Percentiles rank a stretch among this genome's conserved stretches.
phyloP scores from a whole-genome alignment of 2,329 filamentous ascomycete genomes.

The Decorospora gaudefroyi region DNA sequence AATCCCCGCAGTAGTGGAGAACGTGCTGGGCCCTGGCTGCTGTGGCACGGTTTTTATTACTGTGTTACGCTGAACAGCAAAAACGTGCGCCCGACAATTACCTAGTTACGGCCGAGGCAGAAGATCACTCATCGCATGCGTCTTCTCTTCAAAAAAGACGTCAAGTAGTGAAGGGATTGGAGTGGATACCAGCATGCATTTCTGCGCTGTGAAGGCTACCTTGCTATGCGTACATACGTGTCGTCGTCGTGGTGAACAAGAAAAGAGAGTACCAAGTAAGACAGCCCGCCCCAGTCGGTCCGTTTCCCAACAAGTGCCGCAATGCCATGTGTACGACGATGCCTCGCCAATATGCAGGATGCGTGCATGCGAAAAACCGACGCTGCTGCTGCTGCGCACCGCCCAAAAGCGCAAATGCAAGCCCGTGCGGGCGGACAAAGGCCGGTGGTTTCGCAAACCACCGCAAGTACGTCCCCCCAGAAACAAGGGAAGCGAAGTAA shows the following conservation, averaged over 20 bases:
- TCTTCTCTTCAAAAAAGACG: conserved; percentile 1
- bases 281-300: conserved; percentile 8
- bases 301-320: conserved; percentile 21
- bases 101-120: too few relatives aligned
- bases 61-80: not conserved
- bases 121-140: conserved; percentile 13
- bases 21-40: conserved; percentile 12
- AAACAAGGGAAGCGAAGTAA: not conserved
- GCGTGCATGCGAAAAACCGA: conserved; percentile 9
- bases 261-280: conserved; percentile 10
- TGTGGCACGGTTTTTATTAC: conserved; percentile 10
- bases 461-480: not conserved
- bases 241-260: conserved; percentile 29
- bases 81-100: not conserved
- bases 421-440: too few relatives aligned
- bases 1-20: conserved; percentile 11
- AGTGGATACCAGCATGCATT: conserved; percentile 24
- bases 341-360: conserved; percentile 23
- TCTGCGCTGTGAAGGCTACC: conserved; percentile 19
- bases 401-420: conserved; percentile 17
- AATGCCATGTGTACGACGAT: conserved; percentile 32
- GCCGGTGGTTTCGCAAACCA: too few relatives aligned
- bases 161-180: conserved; percentile 12
- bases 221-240: conserved; percentile 31
- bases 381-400: conserved; percentile 9